Percentiles rank a stretch among this genome's conserved stretches.
phyloP scores from a whole-genome alignment of 345 rosid genomes.

The Camelina hispida region DNA sequence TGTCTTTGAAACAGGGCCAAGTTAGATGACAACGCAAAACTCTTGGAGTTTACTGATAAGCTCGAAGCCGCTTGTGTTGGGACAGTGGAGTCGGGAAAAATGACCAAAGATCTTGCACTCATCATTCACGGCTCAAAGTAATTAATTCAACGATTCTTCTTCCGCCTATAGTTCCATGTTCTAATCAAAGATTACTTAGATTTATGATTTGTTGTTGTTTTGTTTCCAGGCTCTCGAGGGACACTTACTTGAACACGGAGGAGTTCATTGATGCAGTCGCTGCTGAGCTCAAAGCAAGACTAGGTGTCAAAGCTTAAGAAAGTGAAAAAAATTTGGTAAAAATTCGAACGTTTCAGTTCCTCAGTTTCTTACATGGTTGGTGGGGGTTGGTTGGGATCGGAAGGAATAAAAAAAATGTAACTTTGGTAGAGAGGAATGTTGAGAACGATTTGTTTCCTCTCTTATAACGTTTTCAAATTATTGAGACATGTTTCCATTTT shows the following conservation, averaged over 20 bases:
- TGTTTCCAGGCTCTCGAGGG: conserved; percentile 67
- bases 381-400: conserved; percentile 16
- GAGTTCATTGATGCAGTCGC: conserved; percentile 99
- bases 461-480: background rate
- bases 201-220: background rate
- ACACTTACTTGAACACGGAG: conserved; percentile 81
- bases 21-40: conserved; percentile 80
- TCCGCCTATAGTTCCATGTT: background rate
- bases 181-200: background rate
- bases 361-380: conserved; percentile 21
- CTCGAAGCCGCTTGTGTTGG: conserved; percentile 94
- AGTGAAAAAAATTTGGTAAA: background rate
- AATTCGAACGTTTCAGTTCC: background rate
- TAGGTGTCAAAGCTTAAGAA: conserved; percentile 49
- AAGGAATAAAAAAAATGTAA: conserved; percentile 20
- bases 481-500: conserved; percentile 18
- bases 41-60: conserved; percentile 82
- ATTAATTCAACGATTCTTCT: conserved; percentile 23
- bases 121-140: conserved; percentile 84
- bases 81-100: conserved; percentile 90
- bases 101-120: conserved; percentile 99
- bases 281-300: conserved; percentile 66
- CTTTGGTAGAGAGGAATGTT: background rate
- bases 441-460: conserved; percentile 39
- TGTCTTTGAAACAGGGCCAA: conserved; percentile 68